Conservation (phyloP, 164 flowering plant species). For the Tetracentron sinense region DNA sequence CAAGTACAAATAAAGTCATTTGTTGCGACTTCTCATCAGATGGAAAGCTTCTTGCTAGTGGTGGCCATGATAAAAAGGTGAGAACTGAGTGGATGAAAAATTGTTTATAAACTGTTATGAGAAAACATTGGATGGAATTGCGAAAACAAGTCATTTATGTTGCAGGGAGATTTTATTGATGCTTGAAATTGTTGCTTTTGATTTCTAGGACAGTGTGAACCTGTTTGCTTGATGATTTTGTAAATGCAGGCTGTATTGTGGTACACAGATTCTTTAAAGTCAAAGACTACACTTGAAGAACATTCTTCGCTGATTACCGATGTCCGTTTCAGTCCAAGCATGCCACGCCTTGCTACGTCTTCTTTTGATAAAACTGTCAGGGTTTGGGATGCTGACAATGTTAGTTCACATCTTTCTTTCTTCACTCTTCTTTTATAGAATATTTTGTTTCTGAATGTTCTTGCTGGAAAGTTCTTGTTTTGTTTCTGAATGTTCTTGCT, state of each 20-base stretch:
- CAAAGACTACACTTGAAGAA: constrained; percentile 63
- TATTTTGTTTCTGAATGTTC: neutral
- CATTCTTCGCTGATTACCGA: constrained; percentile 65
- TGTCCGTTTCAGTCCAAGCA: constrained; percentile 76
- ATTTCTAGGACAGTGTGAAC: neutral
- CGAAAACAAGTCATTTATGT: neutral
- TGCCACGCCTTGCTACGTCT: constrained; percentile 76
- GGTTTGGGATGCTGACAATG: constrained; percentile 87
- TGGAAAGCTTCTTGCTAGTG: constrained; percentile 93
- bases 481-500: neutral
- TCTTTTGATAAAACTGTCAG: constrained; percentile 78
- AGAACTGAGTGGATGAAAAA: neutral
- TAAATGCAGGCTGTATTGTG: constrained; percentile 66
- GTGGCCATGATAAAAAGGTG: constrained; percentile 90
- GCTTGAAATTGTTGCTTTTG: neutral
- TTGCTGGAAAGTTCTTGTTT: neutral
- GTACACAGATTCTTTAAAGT: constrained; percentile 52
- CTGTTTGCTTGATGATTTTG: constrained; percentile 11
- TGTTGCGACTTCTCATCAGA: constrained; percentile 97
- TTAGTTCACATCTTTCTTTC: constrained; percentile 25
- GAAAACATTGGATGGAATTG: neutral
- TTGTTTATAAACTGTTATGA: neutral
- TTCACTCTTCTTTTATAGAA: neutral
- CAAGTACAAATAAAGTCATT: constrained; percentile 73
- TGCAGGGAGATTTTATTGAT: neutral